These are phyloP conservation scores for Ceratocystis harringtonii DNA, from an alignment of 2,329 filamentous ascomycete genomes.

Conservation along the genomic window DNA sequence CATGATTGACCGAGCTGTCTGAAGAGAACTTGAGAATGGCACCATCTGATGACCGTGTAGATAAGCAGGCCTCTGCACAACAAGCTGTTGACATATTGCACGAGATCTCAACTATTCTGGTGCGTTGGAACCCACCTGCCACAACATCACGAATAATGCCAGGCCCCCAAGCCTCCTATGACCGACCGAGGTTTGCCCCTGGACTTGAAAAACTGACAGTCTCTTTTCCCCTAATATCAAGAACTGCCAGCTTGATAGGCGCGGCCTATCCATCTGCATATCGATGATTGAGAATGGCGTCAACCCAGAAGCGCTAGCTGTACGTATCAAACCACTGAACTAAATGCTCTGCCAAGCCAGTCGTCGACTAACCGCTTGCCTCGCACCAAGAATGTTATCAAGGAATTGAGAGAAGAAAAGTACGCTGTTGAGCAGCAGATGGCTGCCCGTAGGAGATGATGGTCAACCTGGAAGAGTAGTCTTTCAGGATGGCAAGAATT, in stretches of 20 bases:
- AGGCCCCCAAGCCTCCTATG: background rate
- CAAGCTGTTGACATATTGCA: constrained; percentile 72
- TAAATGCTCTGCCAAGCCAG: background rate
- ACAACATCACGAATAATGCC: background rate
- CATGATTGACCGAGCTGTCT: background rate
- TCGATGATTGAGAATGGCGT: constrained; percentile 95
- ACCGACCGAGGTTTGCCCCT: background rate
- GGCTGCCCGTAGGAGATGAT: constrained; percentile 20
- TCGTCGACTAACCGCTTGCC: background rate
- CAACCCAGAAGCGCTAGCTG: constrained; percentile 85
- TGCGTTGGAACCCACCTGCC: constrained; percentile 30
- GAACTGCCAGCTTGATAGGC: constrained; percentile 88
- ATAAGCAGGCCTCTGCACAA: constrained; percentile 62
- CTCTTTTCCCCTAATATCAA: constrained; percentile 26
- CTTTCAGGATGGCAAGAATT: too few species aligned
- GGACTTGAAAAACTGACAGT: background rate
- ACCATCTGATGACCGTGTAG: constrained; percentile 34
- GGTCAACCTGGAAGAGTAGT: background rate
- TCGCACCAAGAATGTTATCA: constrained; percentile 38
- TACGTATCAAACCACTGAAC: constrained; percentile 32
- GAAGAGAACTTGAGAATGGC: constrained; percentile 22
- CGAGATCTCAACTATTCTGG: constrained; percentile 78
- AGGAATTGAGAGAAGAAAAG: constrained; percentile 43
- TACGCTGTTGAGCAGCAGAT: constrained; percentile 34
- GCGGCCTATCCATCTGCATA: constrained; percentile 85